Evolutionary conservation across 306 rosid species (phyloP).

Genomic region (Dryas alaskensis): DNA sequence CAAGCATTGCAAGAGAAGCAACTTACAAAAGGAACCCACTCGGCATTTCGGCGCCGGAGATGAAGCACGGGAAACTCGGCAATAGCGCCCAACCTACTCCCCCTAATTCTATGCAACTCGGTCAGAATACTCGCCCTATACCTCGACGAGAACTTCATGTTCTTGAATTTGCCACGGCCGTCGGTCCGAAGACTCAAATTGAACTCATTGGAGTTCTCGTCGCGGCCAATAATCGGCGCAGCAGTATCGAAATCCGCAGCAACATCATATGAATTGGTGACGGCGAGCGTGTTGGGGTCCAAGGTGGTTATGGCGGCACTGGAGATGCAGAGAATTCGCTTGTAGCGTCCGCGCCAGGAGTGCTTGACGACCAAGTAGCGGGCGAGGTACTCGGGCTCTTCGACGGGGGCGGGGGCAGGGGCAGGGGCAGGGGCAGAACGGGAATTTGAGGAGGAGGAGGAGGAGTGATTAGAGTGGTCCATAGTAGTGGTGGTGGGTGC

Average conservation of each 20-base stretch:
- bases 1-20: constrained; percentile 3
- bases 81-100: constrained; percentile 64
- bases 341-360: constrained; percentile 99
- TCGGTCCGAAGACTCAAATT: constrained; percentile 76
- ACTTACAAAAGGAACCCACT: constrained; percentile 92
- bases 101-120: constrained; percentile 76
- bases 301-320: constrained; percentile 56
- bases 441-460: constrained; percentile 16
- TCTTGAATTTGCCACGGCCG: constrained; percentile 89
- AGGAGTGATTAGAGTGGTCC: constrained; percentile 28
- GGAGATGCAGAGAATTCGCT: constrained; percentile 82
- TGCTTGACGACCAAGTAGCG: constrained; percentile 82
- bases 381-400: constrained; percentile 90
- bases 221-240: constrained; percentile 69
- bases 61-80: constrained; percentile 93
- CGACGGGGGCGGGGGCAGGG: constrained; percentile 31
- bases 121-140: constrained; percentile 89
- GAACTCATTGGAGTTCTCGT: constrained; percentile 78
- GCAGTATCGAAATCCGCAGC: constrained; percentile 70
- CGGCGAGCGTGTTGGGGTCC: constrained; percentile 80
- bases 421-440: constrained; percentile 31
- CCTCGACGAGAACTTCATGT: constrained; percentile 74
- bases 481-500: constrained; percentile 29
- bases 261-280: constrained; percentile 80
- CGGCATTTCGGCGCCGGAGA: constrained; percentile 70